phyloP scores from a whole-genome alignment of 1,284 basidiomycete genomes.

The Boletus sp. region DNA sequence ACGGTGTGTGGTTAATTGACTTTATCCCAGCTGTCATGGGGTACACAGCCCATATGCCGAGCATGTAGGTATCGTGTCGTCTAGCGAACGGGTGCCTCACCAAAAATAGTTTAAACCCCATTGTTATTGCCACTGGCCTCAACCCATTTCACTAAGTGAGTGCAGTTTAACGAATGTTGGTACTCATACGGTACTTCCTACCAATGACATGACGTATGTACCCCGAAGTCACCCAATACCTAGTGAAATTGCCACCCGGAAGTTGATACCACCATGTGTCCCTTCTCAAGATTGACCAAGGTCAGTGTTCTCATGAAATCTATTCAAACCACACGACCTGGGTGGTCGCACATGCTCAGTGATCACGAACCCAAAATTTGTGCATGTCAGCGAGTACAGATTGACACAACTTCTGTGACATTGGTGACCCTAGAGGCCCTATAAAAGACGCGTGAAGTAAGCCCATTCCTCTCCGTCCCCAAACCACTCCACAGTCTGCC shows the following conservation, averaged over 20 bases:
- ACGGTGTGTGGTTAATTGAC: neutral
- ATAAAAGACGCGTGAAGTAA: constrained; percentile 12
- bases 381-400: neutral
- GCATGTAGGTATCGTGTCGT: neutral
- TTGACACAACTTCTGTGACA: neutral
- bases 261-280: neutral
- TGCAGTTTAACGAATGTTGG: neutral
- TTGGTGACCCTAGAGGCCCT: neutral
- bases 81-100: neutral
- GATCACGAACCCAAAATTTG: constrained; percentile 1
- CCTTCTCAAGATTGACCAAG: neutral
- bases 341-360: constrained; percentile 16
- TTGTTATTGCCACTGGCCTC: neutral
- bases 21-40: neutral
- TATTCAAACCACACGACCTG: constrained; percentile 3
- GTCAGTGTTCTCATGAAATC: constrained; percentile 12
- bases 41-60: neutral
- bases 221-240: neutral
- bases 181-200: neutral
- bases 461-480: neutral
- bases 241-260: neutral
- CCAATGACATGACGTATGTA: neutral
- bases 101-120: neutral
- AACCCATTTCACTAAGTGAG: no score
- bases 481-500: neutral